Percentiles rank a stretch among this genome's conserved stretches.
phyloP scores from a whole-genome alignment of 106 monocot species.

The Alisma plantagoaquatica region DNA sequence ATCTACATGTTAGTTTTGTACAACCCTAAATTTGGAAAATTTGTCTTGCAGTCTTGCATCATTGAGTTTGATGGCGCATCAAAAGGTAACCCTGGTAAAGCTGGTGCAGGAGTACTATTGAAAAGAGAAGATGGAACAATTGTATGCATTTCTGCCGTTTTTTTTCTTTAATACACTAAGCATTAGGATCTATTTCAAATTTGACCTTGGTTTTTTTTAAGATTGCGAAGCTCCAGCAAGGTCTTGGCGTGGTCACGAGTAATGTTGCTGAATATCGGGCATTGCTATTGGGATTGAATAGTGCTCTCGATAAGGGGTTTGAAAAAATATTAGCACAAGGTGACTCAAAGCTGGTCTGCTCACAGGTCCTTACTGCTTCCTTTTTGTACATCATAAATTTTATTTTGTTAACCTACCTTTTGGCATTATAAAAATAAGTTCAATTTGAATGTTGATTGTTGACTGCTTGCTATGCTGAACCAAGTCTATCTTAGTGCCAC shows the following conservation, averaged over 20 bases:
- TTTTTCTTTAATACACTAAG: not conserved
- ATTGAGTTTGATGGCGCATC: constrained; percentile 18
- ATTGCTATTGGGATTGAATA: constrained; percentile 58
- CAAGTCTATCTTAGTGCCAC: too few relatives aligned
- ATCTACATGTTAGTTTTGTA: not conserved
- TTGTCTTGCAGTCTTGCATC: too few relatives aligned
- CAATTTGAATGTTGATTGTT: too few relatives aligned
- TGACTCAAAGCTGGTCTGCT: constrained; percentile 57
- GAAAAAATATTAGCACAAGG: constrained; percentile 50
- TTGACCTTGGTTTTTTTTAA: constrained; percentile 9
- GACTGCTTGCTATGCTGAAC: too few relatives aligned
- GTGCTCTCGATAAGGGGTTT: constrained; percentile 52
- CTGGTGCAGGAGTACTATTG: constrained; percentile 10
- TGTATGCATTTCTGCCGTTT: not conserved
- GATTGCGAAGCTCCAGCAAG: constrained; percentile 54
- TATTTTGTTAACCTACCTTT: too few relatives aligned
- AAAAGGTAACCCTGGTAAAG: constrained; percentile 13
- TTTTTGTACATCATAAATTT: too few relatives aligned
- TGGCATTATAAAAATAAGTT: too few relatives aligned
- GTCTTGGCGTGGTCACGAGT: constrained; percentile 49
- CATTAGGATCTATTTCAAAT: not conserved
- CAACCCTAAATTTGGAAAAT: not conserved
- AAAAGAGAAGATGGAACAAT: constrained; percentile 5
- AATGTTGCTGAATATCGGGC: constrained; percentile 79
- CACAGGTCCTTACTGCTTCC: constrained; percentile 29